Evolutionary conservation across 2,329 filamentous ascomycete species (phyloP), one percentile per base, ranked within the genome.

Genomic region (Meredithiella fracta): DNA sequence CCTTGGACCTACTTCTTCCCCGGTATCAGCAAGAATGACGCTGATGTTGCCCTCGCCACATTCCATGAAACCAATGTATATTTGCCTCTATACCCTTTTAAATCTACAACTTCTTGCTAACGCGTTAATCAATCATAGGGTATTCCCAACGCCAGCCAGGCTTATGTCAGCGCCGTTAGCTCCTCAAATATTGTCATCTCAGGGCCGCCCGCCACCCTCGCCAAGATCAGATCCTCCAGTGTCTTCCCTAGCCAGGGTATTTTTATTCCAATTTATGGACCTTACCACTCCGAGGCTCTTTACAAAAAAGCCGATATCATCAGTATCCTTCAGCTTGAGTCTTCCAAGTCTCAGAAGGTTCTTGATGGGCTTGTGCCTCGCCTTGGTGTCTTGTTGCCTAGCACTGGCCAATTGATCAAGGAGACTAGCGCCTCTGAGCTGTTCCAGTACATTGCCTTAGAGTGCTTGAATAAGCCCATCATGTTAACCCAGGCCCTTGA

Each of bases 1-100:
- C 76, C 77, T 63, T 86, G 83, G 83, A 83, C 82, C 6, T 79
- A 77, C 57, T 77, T 85, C 60, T 72, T 85, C 54, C 72, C 79
- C n/a, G 75, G 73, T 47, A 69, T 75, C 47, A 72, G 69, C 47
- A 75, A 80, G 60, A 65, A 71, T 37, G 69, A 74, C 20, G 76
- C 76, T 3, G 72, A 70, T 62, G 67, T 67, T 44, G 70, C 72
- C 14, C 69, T 85, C 8, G 68, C 67, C 47, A 69, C 72, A n/a
- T 85, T 84, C 67, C 76, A 84, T 66, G 65, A 70, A 58, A 66
- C 72, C 49, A 73, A 76, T 61, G 75, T 77, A 62, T 65, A 70
- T 61, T 54, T 34, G 14, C 23, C 7, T 3, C 14, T 14, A 25
- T 17, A n/a, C n/a, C n/a, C n/a, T n/a, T n/a, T n/a, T n/a, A n/a